Conservation (phyloP, 2,329 filamentous ascomycete species). For the Coniochaeta prunicola region DNA sequence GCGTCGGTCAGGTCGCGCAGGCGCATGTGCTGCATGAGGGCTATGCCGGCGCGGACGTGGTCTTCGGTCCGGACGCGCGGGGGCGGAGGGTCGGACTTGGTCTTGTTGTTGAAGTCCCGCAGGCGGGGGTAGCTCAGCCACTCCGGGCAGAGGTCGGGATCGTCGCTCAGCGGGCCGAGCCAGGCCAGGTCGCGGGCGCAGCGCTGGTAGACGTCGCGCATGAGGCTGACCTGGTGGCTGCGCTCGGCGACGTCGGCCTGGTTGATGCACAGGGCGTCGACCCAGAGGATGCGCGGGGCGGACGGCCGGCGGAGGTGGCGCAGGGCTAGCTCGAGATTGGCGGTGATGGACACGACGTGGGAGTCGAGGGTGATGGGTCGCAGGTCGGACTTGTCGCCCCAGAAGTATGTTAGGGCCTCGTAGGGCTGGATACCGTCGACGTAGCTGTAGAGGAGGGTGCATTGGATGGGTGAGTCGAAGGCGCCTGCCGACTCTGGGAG, state of each 20-base stretch:
- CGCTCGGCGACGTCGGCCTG: slow-evolving; percentile 8
- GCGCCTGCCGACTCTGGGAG: not conserved
- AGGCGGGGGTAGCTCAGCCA: too few relatives aligned
- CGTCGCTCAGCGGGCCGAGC: slow-evolving; percentile 3
- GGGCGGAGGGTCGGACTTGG: too few relatives aligned
- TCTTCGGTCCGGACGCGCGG: not conserved
- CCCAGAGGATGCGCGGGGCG: slow-evolving; percentile 5
- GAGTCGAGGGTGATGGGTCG: not conserved
- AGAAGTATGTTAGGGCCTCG: slow-evolving; percentile 3
- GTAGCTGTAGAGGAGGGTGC: not conserved
- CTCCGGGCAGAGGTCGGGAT: too few relatives aligned
- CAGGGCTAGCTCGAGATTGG: slow-evolving; percentile 7
- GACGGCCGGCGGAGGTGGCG: slow-evolving; percentile 4
- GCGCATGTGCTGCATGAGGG: not conserved
- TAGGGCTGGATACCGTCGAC: not conserved
- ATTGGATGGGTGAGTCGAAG: not conserved
- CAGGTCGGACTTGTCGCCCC: not conserved
- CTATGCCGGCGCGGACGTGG: not conserved
- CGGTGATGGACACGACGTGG: not conserved
- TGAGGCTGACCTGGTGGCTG: slow-evolving; percentile 11
- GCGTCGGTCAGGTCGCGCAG: not conserved
- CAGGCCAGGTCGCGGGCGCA: slow-evolving; percentile 3
- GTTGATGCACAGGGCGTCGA: slow-evolving; percentile 12
- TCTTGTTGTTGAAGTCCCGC: too few relatives aligned
- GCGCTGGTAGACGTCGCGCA: slow-evolving; percentile 24